Percentiles rank a stretch among this genome's conserved stretches.
Conservation (phyloP, 257 asterid species). For the Lycium barbarum region DNA sequence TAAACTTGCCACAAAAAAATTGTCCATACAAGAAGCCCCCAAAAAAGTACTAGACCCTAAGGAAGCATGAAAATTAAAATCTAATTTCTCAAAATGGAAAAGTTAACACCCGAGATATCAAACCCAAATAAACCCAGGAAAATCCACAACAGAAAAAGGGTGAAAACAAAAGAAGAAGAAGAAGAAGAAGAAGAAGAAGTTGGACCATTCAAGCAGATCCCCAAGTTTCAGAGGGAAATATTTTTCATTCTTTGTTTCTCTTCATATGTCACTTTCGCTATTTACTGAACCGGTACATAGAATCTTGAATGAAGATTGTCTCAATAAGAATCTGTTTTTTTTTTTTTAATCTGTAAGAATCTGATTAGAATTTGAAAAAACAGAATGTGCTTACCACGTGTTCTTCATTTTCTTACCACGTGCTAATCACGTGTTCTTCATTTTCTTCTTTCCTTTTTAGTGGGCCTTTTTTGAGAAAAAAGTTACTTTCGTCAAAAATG, state of each 20-base stretch:
- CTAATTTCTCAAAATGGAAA: background rate
- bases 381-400: background rate
- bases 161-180: too few species aligned
- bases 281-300: background rate
- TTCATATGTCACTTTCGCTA: background rate
- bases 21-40: background rate
- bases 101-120: too few species aligned
- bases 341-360: background rate
- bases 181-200: background rate
- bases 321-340: too few species aligned
- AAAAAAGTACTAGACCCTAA: background rate
- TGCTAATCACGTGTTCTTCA: background rate
- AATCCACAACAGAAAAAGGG: constrained; percentile 10
- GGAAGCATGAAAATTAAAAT: too few species aligned
- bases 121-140: background rate
- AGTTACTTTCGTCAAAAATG: too few species aligned
- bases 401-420: background rate
- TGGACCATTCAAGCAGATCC: constrained; percentile 30
- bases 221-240: constrained; percentile 9
- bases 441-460: too few species aligned
- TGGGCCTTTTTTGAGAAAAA: too few species aligned
- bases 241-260: background rate
- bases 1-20: background rate
- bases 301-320: background rate
- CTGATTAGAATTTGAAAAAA: too few species aligned